Evolutionary conservation across 306 rosid species (phyloP).

Genomic region (Corylus heterophylla): DNA sequence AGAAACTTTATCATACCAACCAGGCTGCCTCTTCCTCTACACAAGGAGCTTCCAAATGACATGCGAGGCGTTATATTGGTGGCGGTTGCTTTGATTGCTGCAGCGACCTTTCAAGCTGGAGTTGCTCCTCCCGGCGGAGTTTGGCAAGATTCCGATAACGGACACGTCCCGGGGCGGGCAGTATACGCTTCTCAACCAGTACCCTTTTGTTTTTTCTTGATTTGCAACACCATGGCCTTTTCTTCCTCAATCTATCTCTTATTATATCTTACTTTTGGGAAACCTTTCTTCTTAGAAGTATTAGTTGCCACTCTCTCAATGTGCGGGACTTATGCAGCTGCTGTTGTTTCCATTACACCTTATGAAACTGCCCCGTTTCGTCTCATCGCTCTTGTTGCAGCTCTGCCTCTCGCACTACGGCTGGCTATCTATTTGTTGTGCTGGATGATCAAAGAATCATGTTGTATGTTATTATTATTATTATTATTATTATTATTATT

Average conservation of each 20-base stretch:
- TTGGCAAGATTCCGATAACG: neutral
- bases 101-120: slow-evolving; percentile 1
- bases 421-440: no score
- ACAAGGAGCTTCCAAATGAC: neutral
- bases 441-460: no score
- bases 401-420: neutral
- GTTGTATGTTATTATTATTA: no score
- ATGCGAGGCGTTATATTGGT: neutral
- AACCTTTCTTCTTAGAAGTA: neutral
- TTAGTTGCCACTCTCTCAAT: neutral
- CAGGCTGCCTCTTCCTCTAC: no score
- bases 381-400: neutral
- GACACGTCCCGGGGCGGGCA: neutral
- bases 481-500: no score
- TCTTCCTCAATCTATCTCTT: neutral
- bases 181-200: neutral
- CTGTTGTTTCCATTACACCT: neutral
- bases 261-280: neutral
- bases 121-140: neutral
- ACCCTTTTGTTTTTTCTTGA: neutral
- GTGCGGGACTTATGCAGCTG: neutral
- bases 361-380: neutral
- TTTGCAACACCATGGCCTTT: neutral
- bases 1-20: no score
- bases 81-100: neutral